Evolutionary conservation across 331 rosid species (phyloP).

Genomic region (Pyracantha coccinea): DNA sequence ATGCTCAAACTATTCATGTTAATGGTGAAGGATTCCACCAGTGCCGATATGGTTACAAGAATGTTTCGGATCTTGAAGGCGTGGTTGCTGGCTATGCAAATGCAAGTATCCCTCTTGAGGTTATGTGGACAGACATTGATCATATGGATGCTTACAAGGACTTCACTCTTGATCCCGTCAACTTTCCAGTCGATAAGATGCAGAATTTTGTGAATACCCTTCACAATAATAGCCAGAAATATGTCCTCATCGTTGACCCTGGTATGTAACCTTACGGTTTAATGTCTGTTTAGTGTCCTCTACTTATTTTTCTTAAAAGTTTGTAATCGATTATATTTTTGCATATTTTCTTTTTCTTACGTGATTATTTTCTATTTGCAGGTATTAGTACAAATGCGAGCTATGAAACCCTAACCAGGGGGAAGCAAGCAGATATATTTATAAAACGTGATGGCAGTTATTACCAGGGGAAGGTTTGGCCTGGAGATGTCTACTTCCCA

Average conservation of each 20-base stretch:
- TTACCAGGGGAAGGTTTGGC: slow-evolving; percentile 69
- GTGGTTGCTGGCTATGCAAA: slow-evolving; percentile 59
- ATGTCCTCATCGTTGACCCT: slow-evolving; percentile 59
- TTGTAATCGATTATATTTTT: too few relatives aligned
- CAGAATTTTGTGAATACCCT: slow-evolving; percentile 35
- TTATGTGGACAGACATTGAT: slow-evolving; percentile 66
- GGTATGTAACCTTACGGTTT: slow-evolving; percentile 22
- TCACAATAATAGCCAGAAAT: slow-evolving; percentile 57
- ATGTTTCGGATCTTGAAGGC: slow-evolving; percentile 41
- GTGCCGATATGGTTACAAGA: slow-evolving; percentile 63
- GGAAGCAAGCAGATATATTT: slow-evolving; percentile 36
- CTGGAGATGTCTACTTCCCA: slow-evolving; percentile 58
- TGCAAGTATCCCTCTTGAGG: slow-evolving; percentile 11
- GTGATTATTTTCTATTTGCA: background rate
- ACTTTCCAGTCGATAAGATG: slow-evolving; percentile 56
- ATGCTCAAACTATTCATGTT: too few relatives aligned
- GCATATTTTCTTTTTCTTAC: background rate
- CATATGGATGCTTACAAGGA: slow-evolving; percentile 79
- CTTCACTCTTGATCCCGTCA: slow-evolving; percentile 69
- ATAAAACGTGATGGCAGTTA: slow-evolving; percentile 44
- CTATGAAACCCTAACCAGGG: background rate
- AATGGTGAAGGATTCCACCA: slow-evolving; percentile 60
- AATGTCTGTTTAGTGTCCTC: too few relatives aligned
- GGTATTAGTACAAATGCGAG: background rate
- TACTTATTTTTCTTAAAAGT: too few relatives aligned